Base-by-base conservation (phyloP, 768 basidiomycete species). In the Lentinula aciculospora region DNA sequence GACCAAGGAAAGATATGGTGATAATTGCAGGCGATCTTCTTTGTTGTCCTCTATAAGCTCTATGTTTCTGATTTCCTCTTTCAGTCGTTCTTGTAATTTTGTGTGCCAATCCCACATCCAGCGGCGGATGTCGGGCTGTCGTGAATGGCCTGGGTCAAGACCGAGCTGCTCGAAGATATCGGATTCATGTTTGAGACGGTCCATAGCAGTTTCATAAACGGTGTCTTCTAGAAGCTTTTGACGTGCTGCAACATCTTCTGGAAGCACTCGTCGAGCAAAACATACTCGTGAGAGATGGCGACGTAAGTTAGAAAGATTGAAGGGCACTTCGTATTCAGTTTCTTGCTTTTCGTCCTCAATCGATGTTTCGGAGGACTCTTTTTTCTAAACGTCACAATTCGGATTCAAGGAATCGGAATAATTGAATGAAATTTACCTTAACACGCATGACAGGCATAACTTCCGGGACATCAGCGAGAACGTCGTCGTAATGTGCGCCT, bases 91-190 rank as follows among this genome's bases (percentile, higher is more conserved):
- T 28, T 75, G 69, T n/a, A 94, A 76, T 60, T 79, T 77, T 17
- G 70, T 64, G 64, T 93, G 88, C 93, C 93, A 96, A 6, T 81
- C 73, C 87, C 88, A 92, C 89, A 96, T 92, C 88, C 88, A 89
- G 39, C 72, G 69, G 62, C 85, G 84, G 25, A 95, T 72, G 61
- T 83, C 78, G 15, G 73, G 72, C 28, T 74, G 70, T 44, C 73
- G 74, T 53, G 84, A 71, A 8, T 72, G 71, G 19, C 70, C 71
- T 58, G 72, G 75, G 27, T 69, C 78, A 23, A 91, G 62, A 13
- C 86, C 86, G 17, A 88, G 74, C 28, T 78, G 73, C 4, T 81
- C 76, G 53, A 92, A 79, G 1, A 77, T 50, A 57, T 85, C 77
- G 8, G 79, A 72, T 64, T 92, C 82, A 56, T 85, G 81, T 66